These are phyloP conservation scores for Ceratopteris richardii DNA, from an alignment of 75 land plant species.

Conservation along the genomic window DNA sequence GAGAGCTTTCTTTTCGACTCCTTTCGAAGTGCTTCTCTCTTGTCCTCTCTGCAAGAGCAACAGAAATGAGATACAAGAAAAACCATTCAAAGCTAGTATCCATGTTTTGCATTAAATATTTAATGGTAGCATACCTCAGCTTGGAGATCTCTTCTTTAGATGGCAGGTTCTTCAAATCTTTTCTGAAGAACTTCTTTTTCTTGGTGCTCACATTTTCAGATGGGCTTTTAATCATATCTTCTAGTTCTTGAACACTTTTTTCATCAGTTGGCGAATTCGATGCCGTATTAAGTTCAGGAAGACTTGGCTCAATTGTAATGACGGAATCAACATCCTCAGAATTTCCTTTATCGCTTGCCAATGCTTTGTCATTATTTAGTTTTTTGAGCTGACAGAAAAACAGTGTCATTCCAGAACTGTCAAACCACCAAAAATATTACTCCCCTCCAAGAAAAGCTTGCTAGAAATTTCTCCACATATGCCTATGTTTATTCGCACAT, in stretches of 20 bases:
- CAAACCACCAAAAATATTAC: too few species aligned
- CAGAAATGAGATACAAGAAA: background rate
- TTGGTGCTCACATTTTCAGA: background rate
- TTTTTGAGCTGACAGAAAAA: background rate
- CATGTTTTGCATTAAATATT: background rate
- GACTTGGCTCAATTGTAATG: too few species aligned
- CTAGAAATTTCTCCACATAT: too few species aligned
- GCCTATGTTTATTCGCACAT: too few species aligned
- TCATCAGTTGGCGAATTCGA: too few species aligned
- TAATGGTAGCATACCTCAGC: conserved; percentile 12
- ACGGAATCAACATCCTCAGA: too few species aligned
- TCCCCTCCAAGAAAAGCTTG: too few species aligned
- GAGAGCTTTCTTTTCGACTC: conserved; percentile 13
- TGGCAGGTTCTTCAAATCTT: conserved; percentile 11
- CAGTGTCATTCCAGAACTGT: too few species aligned
- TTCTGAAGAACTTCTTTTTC: conserved; percentile 7
- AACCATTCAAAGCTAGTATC: conserved; percentile 1
- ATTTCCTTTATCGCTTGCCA: background rate
- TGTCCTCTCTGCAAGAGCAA: conserved; percentile 23
- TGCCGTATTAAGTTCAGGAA: too few species aligned
- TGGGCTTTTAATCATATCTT: too few species aligned
- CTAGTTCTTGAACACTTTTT: too few species aligned
- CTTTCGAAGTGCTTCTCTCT: conserved; percentile 16
- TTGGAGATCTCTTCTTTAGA: conserved; percentile 24
- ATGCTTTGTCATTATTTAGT: background rate